Evolutionary conservation across 768 basidiomycete genomes (phyloP).

Genomic region (Zangia roseola): DNA sequence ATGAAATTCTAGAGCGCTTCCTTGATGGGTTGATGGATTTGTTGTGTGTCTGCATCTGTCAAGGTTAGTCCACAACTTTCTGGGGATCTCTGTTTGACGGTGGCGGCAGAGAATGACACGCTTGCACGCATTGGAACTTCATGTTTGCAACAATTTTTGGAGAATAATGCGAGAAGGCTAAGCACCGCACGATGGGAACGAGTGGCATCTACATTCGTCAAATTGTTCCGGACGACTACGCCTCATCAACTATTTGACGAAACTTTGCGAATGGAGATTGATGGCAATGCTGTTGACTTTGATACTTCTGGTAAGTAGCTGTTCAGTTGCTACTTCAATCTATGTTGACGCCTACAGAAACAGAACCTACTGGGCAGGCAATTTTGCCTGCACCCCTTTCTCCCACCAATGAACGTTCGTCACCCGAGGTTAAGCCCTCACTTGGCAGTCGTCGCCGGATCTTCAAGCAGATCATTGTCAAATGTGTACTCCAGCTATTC

Average conservation of each 20-base stretch:
- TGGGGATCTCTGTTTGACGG: slow-evolving; percentile 1
- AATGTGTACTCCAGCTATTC: slow-evolving; percentile 95
- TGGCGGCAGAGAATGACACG: slow-evolving; percentile 86
- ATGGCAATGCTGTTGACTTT: slow-evolving; percentile 52
- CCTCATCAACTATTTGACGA: slow-evolving; percentile 98
- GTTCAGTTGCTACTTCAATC: neutral
- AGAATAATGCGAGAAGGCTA: slow-evolving; percentile 88
- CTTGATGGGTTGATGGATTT: slow-evolving; percentile 93
- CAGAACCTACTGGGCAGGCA: slow-evolving; percentile 59
- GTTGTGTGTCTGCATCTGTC: slow-evolving; percentile 95
- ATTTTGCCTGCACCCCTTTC: slow-evolving; percentile 89
- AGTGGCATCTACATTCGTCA: slow-evolving; percentile 89
- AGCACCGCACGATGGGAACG: slow-evolving; percentile 85
- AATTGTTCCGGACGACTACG: slow-evolving; percentile 96
- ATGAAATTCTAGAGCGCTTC: slow-evolving; percentile 84
- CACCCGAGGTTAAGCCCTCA: slow-evolving; percentile 49
- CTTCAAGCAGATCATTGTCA: slow-evolving; percentile 99
- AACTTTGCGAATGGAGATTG: slow-evolving; percentile 80
- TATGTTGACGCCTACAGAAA: slow-evolving; percentile 6
- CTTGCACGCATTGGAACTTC: slow-evolving; percentile 97
- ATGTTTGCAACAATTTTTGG: slow-evolving; percentile 93
- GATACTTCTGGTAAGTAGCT: slow-evolving; percentile 41
- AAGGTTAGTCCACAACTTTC: slow-evolving; percentile 59
- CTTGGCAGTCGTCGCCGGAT: slow-evolving; percentile 73
- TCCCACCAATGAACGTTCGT: slow-evolving; percentile 58